These are phyloP conservation scores for Citrus sp. DNA, from an alignment of 345 rosid species.

Conservation along the genomic window DNA sequence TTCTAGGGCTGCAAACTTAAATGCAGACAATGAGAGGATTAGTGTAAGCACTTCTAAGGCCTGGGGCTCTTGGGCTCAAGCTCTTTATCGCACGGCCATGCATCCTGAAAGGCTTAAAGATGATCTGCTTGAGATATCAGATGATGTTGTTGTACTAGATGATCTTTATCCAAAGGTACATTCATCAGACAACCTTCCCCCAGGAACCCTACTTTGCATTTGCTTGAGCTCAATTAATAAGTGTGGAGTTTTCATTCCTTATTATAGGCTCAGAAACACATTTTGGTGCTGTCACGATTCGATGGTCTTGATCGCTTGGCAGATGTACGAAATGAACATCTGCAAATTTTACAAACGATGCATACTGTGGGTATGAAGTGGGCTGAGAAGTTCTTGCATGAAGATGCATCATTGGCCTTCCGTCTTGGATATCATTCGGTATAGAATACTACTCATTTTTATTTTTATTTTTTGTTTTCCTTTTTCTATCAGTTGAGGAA, in stretches of 20 bases:
- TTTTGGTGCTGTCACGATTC: conserved; percentile 60
- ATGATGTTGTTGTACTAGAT: conserved; percentile 62
- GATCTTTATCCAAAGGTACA: conserved; percentile 85
- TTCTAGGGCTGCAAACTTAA: conserved; percentile 22
- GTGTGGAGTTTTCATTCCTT: background rate
- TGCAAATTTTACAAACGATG: conserved; percentile 53
- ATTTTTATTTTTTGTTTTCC: background rate
- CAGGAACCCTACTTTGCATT: background rate
- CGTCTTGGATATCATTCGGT: conserved; percentile 97
- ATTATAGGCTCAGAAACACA: conserved; percentile 70
- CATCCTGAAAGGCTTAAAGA: conserved; percentile 67
- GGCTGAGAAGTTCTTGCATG: conserved; percentile 59
- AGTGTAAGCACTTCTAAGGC: conserved; percentile 28
- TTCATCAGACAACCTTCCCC: background rate
- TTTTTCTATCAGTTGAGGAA: background rate
- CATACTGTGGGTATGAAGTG: conserved; percentile 75
- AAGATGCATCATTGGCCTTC: conserved; percentile 68
- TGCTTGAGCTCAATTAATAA: background rate
- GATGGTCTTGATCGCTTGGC: conserved; percentile 63
- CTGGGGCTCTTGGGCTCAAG: conserved; percentile 81
- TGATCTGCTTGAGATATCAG: conserved; percentile 53
- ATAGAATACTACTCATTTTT: conserved; percentile 7
- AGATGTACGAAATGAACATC: conserved; percentile 64
- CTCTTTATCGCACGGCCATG: conserved; percentile 69
- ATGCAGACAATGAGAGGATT: conserved; percentile 22